phyloP scores from a whole-genome alignment of 164 flowering plant species.

The Cinnamomum micranthum region DNA sequence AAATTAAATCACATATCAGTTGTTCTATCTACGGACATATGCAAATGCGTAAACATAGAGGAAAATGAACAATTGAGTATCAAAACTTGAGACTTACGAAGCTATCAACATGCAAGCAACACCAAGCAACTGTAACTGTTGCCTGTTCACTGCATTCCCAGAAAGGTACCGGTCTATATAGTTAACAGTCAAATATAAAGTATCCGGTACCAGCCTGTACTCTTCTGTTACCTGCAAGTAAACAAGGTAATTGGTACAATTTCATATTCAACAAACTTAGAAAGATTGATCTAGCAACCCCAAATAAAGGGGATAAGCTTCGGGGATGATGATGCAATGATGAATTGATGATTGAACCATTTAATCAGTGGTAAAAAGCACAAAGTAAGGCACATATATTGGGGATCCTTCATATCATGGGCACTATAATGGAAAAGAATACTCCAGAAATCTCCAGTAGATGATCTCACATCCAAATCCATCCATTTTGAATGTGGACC shows the following conservation, averaged over 20 bases:
- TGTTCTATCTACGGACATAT: no score
- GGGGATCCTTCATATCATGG: no score
- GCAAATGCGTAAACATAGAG: neutral
- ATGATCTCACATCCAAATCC: neutral
- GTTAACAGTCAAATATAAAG: slow-evolving; percentile 83
- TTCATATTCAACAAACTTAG: no score
- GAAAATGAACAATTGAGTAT: slow-evolving; percentile 2
- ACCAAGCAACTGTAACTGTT: slow-evolving; percentile 81
- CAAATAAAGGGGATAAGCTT: no score
- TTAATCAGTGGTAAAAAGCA: no score
- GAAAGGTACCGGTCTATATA: slow-evolving; percentile 95
- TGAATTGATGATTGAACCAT: no score
- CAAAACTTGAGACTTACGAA: slow-evolving; percentile 49
- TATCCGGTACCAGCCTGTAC: slow-evolving; percentile 93
- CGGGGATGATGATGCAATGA: no score
- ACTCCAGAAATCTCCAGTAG: neutral
- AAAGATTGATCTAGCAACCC: no score
- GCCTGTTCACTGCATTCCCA: slow-evolving; percentile 71
- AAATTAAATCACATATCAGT: neutral
- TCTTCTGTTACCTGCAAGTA: slow-evolving; percentile 83
- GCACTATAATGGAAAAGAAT: no score
- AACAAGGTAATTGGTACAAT: neutral
- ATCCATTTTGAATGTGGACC: neutral
- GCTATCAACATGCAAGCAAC: slow-evolving; percentile 99
- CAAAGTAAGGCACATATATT: no score